Conservation (phyloP, 441 rosid genomes). For the Cnidoscolus chayamansa region DNA sequence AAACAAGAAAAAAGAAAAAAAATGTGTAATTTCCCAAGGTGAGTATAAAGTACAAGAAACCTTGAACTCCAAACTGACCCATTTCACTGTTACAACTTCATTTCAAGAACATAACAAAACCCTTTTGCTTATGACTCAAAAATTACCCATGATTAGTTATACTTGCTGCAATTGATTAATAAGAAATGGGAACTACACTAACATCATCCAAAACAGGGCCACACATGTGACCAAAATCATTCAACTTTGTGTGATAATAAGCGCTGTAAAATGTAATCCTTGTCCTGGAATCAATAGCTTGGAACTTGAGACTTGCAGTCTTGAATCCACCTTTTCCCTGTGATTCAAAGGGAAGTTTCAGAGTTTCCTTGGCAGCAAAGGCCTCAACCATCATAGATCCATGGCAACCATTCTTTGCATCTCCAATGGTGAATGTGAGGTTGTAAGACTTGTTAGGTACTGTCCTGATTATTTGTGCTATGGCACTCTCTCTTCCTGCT, state of each 20-base stretch:
- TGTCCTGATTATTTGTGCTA: constrained; percentile 79
- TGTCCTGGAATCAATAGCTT: constrained; percentile 60
- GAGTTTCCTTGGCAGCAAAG: constrained; percentile 69
- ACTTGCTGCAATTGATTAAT: background rate
- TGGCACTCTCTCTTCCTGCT: constrained; percentile 85
- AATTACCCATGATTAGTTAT: too few relatives aligned
- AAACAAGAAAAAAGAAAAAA: too few relatives aligned
- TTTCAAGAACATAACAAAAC: too few relatives aligned
- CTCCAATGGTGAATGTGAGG: constrained; percentile 61
- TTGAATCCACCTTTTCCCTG: constrained; percentile 59
- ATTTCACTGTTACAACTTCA: too few relatives aligned
- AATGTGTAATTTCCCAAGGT: too few relatives aligned
- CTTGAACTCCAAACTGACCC: too few relatives aligned
- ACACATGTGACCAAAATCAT: constrained; percentile 74
- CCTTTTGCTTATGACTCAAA: too few relatives aligned
- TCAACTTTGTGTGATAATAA: constrained; percentile 67
- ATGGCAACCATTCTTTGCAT: constrained; percentile 75
- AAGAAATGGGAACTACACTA: constrained; percentile 36
- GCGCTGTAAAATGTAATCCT: constrained; percentile 80
- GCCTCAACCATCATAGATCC: constrained; percentile 81
- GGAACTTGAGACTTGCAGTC: constrained; percentile 51
- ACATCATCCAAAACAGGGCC: constrained; percentile 90
- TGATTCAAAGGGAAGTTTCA: constrained; percentile 56
- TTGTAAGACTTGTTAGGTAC: constrained; percentile 41
- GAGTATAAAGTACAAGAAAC: too few relatives aligned